phyloP scores from a whole-genome alignment of 2,329 filamentous ascomycete genomes.

The Colletotrichum graminicola region DNA sequence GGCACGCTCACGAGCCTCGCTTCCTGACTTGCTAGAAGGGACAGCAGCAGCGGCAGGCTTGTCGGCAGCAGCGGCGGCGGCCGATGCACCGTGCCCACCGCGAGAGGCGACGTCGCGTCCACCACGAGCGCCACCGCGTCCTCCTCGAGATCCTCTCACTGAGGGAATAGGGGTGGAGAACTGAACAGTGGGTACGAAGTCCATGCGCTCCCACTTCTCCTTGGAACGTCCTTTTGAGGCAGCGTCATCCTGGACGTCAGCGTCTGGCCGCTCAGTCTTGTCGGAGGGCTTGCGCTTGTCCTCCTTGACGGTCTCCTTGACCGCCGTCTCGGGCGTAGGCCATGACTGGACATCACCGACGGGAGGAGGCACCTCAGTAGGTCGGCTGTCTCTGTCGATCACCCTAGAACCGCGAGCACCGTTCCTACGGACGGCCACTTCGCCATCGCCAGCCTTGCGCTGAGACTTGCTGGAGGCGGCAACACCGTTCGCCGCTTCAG shows the following conservation, averaged over 20 bases:
- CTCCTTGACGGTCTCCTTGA: slow-evolving; percentile 74
- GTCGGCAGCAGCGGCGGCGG: slow-evolving; percentile 50
- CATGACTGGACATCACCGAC: slow-evolving; percentile 84
- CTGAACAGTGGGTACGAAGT: slow-evolving; percentile 84
- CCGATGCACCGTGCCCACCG: slow-evolving; percentile 46
- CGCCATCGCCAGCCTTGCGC: slow-evolving; percentile 59
- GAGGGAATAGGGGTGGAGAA: slow-evolving; percentile 85
- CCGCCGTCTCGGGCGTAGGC: slow-evolving; percentile 88
- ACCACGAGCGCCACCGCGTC: slow-evolving; percentile 61
- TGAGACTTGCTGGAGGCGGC: slow-evolving; percentile 57
- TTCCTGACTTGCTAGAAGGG: slow-evolving; percentile 51
- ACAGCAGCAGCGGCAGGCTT: slow-evolving; percentile 51
- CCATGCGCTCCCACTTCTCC: slow-evolving; percentile 86
- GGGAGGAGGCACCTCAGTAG: slow-evolving; percentile 64
- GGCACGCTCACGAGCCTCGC: slow-evolving; percentile 51
- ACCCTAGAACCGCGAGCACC: slow-evolving; percentile 60
- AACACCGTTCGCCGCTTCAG: slow-evolving; percentile 44
- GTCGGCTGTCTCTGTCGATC: slow-evolving; percentile 53
- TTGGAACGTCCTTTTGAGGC: slow-evolving; percentile 71
- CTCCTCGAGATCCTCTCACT: slow-evolving; percentile 61
- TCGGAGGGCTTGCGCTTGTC: slow-evolving; percentile 78
- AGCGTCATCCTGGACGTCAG: slow-evolving; percentile 71
- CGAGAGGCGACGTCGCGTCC: slow-evolving; percentile 53
- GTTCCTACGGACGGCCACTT: slow-evolving; percentile 55
- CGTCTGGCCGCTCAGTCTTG: slow-evolving; percentile 69